phyloP scores from a whole-genome alignment of 2,329 filamentous ascomycete genomes.

The Coniella lustricola region DNA sequence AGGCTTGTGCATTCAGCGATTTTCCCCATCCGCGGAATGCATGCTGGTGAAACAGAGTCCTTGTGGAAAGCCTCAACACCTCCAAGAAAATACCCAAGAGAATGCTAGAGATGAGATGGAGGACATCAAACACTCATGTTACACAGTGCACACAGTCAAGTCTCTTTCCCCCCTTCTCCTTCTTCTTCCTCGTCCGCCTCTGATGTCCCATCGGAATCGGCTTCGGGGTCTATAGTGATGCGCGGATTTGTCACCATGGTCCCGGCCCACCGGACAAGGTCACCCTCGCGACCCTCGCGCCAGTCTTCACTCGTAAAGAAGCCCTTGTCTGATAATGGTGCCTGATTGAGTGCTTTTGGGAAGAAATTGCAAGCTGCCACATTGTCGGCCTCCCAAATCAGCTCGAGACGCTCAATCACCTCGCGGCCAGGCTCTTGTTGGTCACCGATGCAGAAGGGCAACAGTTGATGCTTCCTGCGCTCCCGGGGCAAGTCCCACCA shows the following conservation, averaged over 20 bases:
- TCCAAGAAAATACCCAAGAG: no score
- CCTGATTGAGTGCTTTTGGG: slow-evolving; percentile 2
- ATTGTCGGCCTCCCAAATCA: slow-evolving; percentile 11
- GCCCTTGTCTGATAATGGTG: slow-evolving; percentile 1
- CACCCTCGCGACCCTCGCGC: slow-evolving; percentile 10
- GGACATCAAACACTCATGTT: no score
- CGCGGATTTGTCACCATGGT: slow-evolving; percentile 2
- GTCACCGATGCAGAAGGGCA: slow-evolving; percentile 1
- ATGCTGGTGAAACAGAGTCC: no score
- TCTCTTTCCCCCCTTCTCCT: no score
- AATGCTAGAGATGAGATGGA: no score
- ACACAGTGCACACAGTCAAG: no score
- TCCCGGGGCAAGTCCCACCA: slow-evolving; percentile 15
- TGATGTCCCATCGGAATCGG: not conserved
- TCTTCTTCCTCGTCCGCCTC: not conserved
- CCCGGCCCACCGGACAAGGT: slow-evolving; percentile 3
- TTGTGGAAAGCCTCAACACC: no score
- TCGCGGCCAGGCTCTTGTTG: slow-evolving; percentile 5
- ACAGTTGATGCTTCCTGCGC: slow-evolving; percentile 11
- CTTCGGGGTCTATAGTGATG: no score
- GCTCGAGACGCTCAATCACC: slow-evolving; percentile 9
- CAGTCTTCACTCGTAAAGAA: slow-evolving; percentile 7
- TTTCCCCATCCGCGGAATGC: no score
- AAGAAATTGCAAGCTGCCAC: slow-evolving; percentile 5
- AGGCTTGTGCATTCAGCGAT: no score